Evolutionary conservation across 768 basidiomycete genomes (phyloP).

Genomic region (Amanita fuliginea): DNA sequence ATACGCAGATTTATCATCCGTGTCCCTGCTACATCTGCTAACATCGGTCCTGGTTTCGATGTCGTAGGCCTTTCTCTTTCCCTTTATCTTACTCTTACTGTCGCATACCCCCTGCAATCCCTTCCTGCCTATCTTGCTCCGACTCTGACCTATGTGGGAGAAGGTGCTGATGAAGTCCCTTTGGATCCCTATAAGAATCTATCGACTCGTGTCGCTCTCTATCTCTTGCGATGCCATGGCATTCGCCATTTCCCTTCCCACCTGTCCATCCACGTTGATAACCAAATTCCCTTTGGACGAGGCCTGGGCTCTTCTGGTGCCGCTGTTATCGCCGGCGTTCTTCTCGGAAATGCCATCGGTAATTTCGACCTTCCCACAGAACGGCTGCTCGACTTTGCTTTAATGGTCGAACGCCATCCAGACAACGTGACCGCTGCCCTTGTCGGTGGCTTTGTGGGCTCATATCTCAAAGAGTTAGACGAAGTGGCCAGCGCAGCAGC

Average conservation of each 20-base stretch:
- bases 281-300: slow-evolving; percentile 96
- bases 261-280: slow-evolving; percentile 68
- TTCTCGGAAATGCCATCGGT: slow-evolving; percentile 81
- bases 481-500: slow-evolving; percentile 71
- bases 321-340: slow-evolving; percentile 95
- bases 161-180: slow-evolving; percentile 86
- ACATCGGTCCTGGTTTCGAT: slow-evolving; percentile 98
- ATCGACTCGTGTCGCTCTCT: slow-evolving; percentile 93
- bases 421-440: slow-evolving; percentile 98
- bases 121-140: slow-evolving; percentile 34
- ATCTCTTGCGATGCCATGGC: slow-evolving; percentile 86
- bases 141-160: slow-evolving; percentile 67
- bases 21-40: slow-evolving; percentile 96
- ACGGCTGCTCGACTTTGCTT: slow-evolving; percentile 86
- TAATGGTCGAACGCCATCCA: slow-evolving; percentile 99
- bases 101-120: slow-evolving; percentile 26
- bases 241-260: slow-evolving; percentile 67
- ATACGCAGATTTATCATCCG: slow-evolving; percentile 50
- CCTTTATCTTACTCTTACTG: slow-evolving; percentile 67
- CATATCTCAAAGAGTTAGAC: slow-evolving; percentile 87
- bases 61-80: slow-evolving; percentile 97
- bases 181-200: slow-evolving; percentile 95
- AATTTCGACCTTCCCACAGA: slow-evolving; percentile 52
- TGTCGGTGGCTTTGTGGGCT: slow-evolving; percentile 94
- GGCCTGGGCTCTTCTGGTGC: slow-evolving; percentile 97